Evolutionary conservation across 2,329 filamentous ascomycete genomes (phyloP), one percentile per base, ranked within the genome.

Genomic region (Fusarium haematococcum): DNA sequence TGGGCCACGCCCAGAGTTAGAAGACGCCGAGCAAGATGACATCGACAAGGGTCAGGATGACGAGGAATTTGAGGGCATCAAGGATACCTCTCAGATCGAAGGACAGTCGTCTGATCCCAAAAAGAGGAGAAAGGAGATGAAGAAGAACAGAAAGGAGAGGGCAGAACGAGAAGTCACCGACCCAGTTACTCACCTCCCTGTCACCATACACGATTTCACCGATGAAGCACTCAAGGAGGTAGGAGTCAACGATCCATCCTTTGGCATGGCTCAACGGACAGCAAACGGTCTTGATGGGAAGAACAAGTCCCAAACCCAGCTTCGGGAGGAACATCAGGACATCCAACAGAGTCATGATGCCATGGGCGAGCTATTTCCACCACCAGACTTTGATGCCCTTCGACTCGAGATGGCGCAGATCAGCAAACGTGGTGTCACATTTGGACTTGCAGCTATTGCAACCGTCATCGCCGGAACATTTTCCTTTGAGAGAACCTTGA

Each of bases 171-270:
- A 92, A 78, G 92, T 94, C 56, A 94, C 92, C 1, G 92, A 94
- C 77, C 92, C 92, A 0, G 87, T 94, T 43, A 94, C 92, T 2
- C 92, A 94, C 81, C 85, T 94, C 4, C 91, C 92, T 2, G 87
- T 94, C 57, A 85, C 83, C 39, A 92, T 94, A 39, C 91, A 93
- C 78, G 92, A 94, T 78, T 91, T 91, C 76, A 93, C 92, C 1
- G 85, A 88, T 32, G 88, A 90, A 43, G 90, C 92, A 62, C 83
- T 94, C 14, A 78, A 84, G 18, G 75, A 81, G 9, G 71, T 81
- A 20, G 78, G 79, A 11, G 62, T 68, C 20, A 81, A 83, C 50
- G 73, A 82, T 6, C 74, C 81, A 69, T n/a, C 81, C 63, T 61
- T 83, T 20, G 85, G 84, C 3, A 75, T 80, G 2, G 76, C 82